Evolutionary conservation across 106 monocot genomes (phyloP).

Genomic region (Phalaenopsis aphrodite): DNA sequence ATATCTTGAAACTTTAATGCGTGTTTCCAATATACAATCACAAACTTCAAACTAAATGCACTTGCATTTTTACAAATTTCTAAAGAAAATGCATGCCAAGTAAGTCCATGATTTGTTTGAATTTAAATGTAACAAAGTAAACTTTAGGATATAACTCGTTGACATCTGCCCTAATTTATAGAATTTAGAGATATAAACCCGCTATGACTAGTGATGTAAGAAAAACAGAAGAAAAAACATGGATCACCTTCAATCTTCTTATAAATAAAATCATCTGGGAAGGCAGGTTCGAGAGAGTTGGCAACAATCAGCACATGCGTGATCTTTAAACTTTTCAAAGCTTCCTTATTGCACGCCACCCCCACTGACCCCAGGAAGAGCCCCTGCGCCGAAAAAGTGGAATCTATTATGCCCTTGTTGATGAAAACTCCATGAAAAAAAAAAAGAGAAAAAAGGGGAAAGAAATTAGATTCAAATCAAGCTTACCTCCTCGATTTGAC

Average conservation of each 20-base stretch:
- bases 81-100: not conserved
- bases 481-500: constrained; percentile 62
- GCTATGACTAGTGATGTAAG: not conserved
- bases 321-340: constrained; percentile 48
- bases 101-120: not conserved
- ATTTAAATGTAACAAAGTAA: not conserved
- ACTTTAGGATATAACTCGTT: too few relatives aligned
- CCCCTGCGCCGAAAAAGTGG: constrained; percentile 28
- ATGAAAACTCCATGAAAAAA: not conserved
- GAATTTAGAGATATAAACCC: too few relatives aligned
- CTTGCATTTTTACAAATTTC: not conserved
- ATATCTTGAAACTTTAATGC: too few relatives aligned
- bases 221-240: not conserved
- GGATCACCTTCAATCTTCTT: constrained; percentile 73
- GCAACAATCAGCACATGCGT: constrained; percentile 75
- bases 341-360: constrained; percentile 50
- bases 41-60: not conserved
- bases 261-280: constrained; percentile 69
- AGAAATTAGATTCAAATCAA: not conserved
- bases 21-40: not conserved
- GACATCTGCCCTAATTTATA: too few relatives aligned
- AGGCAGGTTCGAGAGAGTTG: constrained; percentile 58
- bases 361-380: constrained; percentile 82
- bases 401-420: not conserved
- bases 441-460: not conserved